Conservation (phyloP, 179 eudicot species). For the Camellia oleifera region DNA sequence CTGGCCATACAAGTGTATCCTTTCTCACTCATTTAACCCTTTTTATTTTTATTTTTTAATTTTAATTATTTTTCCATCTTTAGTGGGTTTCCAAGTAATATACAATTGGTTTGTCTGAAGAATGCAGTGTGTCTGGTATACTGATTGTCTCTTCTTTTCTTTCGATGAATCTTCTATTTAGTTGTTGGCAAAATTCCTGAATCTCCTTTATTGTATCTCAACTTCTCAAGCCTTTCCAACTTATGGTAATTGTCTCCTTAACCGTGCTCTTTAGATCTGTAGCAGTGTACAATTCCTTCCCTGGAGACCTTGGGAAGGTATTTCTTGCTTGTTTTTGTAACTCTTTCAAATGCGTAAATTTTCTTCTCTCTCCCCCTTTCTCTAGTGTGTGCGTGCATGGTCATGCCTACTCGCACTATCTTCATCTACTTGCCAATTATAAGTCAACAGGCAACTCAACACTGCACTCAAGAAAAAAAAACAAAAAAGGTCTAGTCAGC, state of each 20-base stretch:
- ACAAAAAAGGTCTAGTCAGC: neutral
- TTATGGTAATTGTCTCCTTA: constrained; percentile 20
- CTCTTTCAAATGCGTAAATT: neutral
- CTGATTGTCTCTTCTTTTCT: neutral
- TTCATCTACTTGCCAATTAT: neutral
- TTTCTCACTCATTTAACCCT: constrained; percentile 18
- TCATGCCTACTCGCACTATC: neutral
- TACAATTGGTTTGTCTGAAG: neutral
- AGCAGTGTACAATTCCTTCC: constrained; percentile 91
- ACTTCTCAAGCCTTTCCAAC: neutral
- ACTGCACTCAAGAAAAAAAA: neutral
- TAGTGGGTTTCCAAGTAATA: neutral
- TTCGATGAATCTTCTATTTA: neutral
- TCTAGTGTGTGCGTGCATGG: neutral
- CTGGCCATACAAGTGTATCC: constrained; percentile 93
- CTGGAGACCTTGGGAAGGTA: constrained; percentile 99
- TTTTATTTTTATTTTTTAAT: neutral
- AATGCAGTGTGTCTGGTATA: neutral
- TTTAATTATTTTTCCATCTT: neutral
- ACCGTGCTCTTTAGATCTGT: constrained; percentile 61
- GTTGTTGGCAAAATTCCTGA: neutral
- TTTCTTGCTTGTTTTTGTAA: constrained; percentile 8
- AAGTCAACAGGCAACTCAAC: neutral
- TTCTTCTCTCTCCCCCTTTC: constrained; percentile 2
- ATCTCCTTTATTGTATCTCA: neutral